Evolutionary conservation across 495 filamentous ascomycete species (phyloP).

Genomic region (Astrocystis sublimbata): DNA sequence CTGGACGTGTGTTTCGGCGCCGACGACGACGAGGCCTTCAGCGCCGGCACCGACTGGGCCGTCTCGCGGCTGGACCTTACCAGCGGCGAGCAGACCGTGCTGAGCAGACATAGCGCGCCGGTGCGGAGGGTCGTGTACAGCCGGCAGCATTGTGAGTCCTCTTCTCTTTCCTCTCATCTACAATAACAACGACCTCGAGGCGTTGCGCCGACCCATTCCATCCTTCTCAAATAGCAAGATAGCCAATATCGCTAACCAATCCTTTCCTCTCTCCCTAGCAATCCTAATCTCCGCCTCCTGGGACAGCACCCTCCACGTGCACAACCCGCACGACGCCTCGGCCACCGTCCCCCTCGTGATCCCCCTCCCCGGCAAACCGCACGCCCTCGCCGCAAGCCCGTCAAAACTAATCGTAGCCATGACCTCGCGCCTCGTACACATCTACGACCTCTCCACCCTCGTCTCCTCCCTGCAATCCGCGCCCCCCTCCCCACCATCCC

Average conservation of each 20-base stretch:
- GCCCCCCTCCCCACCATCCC: constrained; percentile 54
- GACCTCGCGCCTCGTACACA: constrained; percentile 86
- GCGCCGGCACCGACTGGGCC: constrained; percentile 78
- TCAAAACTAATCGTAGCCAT: constrained; percentile 92
- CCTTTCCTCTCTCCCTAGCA: constrained; percentile 32
- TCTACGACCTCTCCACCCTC: constrained; percentile 83
- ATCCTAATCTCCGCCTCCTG: constrained; percentile 87
- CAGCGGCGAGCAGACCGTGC: constrained; percentile 66
- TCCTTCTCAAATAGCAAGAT: no score
- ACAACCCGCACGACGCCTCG: constrained; percentile 56
- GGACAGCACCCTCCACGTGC: constrained; percentile 87
- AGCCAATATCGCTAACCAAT: constrained; percentile 25
- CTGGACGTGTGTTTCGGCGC: constrained; percentile 89
- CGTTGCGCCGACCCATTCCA: no score
- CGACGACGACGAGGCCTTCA: constrained; percentile 78
- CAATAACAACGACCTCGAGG: no score
- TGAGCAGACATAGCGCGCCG: constrained; percentile 75
- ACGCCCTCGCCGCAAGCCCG: constrained; percentile 76
- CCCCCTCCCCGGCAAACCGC: constrained; percentile 77
- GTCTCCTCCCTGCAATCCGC: constrained; percentile 56
- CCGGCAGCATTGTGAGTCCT: constrained; percentile 61
- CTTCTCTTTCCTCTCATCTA: no score
- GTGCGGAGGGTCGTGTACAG: constrained; percentile 85
- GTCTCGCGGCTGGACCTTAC: constrained; percentile 78
- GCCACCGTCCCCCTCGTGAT: constrained; percentile 56